A percentile compares a stretch with the other conserved stretches of the same genome.
Evolutionary conservation across 2,329 filamentous ascomycete genomes (phyloP).

Genomic region (Exophiala phaeomuriformis): DNA sequence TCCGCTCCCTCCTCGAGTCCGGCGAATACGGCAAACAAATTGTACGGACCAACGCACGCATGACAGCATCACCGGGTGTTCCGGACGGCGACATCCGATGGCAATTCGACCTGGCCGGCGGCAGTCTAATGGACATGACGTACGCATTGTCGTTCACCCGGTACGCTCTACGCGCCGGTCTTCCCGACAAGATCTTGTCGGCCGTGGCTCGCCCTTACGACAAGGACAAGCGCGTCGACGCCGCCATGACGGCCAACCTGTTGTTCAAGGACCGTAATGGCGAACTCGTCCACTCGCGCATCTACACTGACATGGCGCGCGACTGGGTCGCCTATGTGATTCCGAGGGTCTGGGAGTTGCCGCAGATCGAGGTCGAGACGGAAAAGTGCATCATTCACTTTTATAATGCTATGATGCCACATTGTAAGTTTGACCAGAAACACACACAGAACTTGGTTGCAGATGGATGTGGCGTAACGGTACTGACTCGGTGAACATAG

Average conservation of each 20-base stretch:
- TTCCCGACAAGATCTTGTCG: background rate
- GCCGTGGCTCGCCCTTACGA: background rate
- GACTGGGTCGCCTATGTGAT: background rate
- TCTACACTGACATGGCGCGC: background rate
- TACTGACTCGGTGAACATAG: too few species aligned
- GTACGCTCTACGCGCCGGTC: background rate
- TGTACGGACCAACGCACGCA: background rate
- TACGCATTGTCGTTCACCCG: conserved; percentile 2
- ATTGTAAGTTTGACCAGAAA: too few species aligned
- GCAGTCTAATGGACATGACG: conserved; percentile 5
- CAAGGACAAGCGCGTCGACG: background rate
- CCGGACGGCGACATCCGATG: conserved; percentile 9
- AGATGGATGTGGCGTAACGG: too few species aligned
- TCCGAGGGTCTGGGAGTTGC: background rate
- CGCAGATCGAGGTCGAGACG: background rate
- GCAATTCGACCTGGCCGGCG: conserved; percentile 11
- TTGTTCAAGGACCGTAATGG: background rate
- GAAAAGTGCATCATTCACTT: background rate
- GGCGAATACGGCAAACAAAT: background rate
- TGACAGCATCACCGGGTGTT: background rate
- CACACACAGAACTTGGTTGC: too few species aligned
- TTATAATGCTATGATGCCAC: too few species aligned
- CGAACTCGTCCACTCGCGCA: background rate
- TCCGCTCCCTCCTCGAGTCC: background rate
- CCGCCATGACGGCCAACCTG: background rate